Evolutionary conservation across 148 eudicot species (phyloP).

Genomic region (Cornus suecica): DNA sequence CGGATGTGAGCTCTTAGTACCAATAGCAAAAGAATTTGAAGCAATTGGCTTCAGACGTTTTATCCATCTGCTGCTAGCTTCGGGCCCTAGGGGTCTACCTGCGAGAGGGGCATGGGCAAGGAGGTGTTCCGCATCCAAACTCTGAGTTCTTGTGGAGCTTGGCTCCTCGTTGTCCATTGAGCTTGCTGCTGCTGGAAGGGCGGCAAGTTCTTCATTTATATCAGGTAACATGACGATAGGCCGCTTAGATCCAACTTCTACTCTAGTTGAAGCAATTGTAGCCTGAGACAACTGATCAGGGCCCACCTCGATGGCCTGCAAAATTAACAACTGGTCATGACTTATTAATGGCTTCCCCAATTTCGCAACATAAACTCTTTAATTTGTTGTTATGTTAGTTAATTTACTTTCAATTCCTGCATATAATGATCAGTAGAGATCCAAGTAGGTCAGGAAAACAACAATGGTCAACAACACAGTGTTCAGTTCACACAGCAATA

Average conservation of each 20-base stretch:
- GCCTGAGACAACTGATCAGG: constrained; percentile 14
- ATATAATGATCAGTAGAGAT: background rate
- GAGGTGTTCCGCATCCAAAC: constrained; percentile 63
- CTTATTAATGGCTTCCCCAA: background rate
- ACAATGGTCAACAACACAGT: background rate
- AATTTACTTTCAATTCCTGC: background rate
- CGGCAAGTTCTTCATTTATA: constrained; percentile 46
- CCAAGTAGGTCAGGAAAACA: background rate
- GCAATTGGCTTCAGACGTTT: constrained; percentile 65
- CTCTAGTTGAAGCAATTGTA: constrained; percentile 26
- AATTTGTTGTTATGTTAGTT: background rate
- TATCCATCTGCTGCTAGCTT: constrained; percentile 61
- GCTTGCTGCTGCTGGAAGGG: constrained; percentile 35
- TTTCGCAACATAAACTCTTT: background rate
- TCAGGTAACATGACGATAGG: constrained; percentile 33
- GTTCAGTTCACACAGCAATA: background rate
- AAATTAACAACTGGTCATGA: constrained; percentile 7
- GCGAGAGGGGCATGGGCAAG: constrained; percentile 24
- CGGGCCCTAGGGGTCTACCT: constrained; percentile 20
- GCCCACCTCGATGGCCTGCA: constrained; percentile 27
- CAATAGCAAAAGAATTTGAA: constrained; percentile 36
- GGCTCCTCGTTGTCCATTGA: constrained; percentile 43
- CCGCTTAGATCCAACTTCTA: constrained; percentile 26
- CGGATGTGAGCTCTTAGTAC: constrained; percentile 41
- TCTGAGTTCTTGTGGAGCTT: constrained; percentile 68